Conservation (phyloP, 768 basidiomycete species). For the Termitomyces sp. region DNA sequence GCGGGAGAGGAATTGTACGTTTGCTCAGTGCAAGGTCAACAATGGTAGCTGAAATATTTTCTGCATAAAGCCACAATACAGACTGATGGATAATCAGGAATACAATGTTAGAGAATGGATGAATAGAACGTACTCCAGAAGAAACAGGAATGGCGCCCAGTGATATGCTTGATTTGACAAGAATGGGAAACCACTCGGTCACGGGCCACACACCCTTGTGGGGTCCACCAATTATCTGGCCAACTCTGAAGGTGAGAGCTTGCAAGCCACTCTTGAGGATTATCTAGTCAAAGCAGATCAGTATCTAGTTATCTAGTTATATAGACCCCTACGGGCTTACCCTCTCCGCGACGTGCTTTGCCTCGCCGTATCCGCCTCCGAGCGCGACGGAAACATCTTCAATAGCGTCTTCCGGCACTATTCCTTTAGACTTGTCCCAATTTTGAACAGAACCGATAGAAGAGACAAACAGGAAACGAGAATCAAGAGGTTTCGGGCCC, state of each 20-base stretch:
- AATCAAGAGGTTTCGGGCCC: constrained; percentile 9
- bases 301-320: not conserved
- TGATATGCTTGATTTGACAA: constrained; percentile 28
- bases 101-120: not conserved
- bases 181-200: constrained; percentile 33
- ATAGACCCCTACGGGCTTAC: constrained; percentile 10
- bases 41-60: constrained; percentile 19
- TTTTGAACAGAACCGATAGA: constrained; percentile 21
- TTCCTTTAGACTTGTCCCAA: constrained; percentile 16
- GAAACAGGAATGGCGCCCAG: constrained; percentile 22
- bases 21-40: constrained; percentile 21
- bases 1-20: constrained; percentile 10
- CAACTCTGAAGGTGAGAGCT: constrained; percentile 25
- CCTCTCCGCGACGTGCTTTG: constrained; percentile 28
- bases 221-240: constrained; percentile 29
- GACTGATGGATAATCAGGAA: constrained; percentile 9
- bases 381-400: constrained; percentile 17
- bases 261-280: constrained; percentile 23
- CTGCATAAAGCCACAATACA: constrained; percentile 23
- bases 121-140: constrained; percentile 19
- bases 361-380: constrained; percentile 25
- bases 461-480: constrained; percentile 27
- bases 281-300: constrained; percentile 15
- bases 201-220: constrained; percentile 32
- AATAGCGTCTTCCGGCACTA: constrained; percentile 28